Evolutionary conservation across 176 grass and related monocot species (phyloP), one percentile per base, ranked within the genome.

Genomic region (Musa beccarii): DNA sequence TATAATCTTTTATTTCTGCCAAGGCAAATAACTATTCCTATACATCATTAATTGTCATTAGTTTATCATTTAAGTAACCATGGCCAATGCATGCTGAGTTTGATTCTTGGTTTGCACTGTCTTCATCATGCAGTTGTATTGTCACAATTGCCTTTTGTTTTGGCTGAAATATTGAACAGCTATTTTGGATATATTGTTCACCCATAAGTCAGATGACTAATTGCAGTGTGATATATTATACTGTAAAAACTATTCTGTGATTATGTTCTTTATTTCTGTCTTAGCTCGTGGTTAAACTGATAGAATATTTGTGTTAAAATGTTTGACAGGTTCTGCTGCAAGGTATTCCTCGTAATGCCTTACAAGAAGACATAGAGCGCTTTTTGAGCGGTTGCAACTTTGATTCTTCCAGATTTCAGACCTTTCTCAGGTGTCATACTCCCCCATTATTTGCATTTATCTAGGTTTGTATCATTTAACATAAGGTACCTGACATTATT

Each of bases 381-480:
- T 99, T 93, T 67, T 75, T 99, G 61, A 86, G 80, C 66, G 90
- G 95, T 71, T 83, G 86, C 68, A 92, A 89, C 54, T 87, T 76
- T 70, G 84, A 94, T 78, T 69, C 81, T 71, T 80, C 88, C 0
- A 82, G 86, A 78, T 91, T 94, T 71, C 86, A 94, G 73, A 83
- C 14, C 72, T 72, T 83, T 85, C 0, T 80, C 65, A 91, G 88
- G 95, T 92, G 20, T 11, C 25, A 3, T 12, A 22, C 29, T 73
- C 56, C 50, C 1, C 10, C 43, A 20, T 51, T 22, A 62, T 11
- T 22, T 71, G 10, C 49, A 80, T 80, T 59, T 66, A 82, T 83
- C 49, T 68, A 24, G 21, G n/a, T 52, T 19, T 80, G n/a, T 68
- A 51, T 66, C 66, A 54, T 15, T 59, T 53, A 49, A 51, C 16